Percentiles rank a stretch among this genome's conserved stretches.
These are phyloP conservation scores for Cladosporium sp. DNA, from an alignment of 2,329 filamentous ascomycete species.

Conservation along the genomic window DNA sequence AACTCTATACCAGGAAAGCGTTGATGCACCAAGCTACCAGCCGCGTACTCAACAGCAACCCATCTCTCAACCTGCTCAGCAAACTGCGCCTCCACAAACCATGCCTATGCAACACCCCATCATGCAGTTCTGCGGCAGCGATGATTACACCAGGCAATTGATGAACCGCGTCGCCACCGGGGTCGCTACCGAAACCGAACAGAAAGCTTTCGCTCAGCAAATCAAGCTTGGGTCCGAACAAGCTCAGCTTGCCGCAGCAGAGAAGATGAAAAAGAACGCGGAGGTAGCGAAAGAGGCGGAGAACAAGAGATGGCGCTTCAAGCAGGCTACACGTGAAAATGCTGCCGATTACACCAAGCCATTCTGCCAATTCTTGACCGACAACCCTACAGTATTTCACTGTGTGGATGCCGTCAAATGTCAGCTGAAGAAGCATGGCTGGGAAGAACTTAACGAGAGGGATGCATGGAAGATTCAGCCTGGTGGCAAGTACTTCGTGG, in stretches of 20 bases:
- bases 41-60: not conserved
- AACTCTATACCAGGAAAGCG: conserved; percentile 8
- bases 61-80: not conserved
- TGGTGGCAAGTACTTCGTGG: conserved; percentile 84
- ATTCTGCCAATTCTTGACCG: conserved; percentile 75
- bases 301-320: not conserved
- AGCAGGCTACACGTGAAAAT: conserved; percentile 23
- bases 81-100: not conserved
- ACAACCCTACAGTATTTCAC: conserved; percentile 92
- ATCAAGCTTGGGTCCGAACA: conserved; percentile 8
- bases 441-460: conserved; percentile 71
- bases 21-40: conserved; percentile 2
- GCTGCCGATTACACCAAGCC: conserved; percentile 28
- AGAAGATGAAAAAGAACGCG: conserved; percentile 82
- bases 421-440: conserved; percentile 68
- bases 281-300: not conserved
- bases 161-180: conserved; percentile 24
- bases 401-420: conserved; percentile 73
- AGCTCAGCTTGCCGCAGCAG: conserved; percentile 71
- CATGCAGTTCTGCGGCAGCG: conserved; percentile 18
- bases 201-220: conserved; percentile 17
- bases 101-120: conserved; percentile 6
- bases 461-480: conserved; percentile 74
- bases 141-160: conserved; percentile 20
- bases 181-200: conserved; percentile 18